phyloP scores from a whole-genome alignment of 257 asterid species.

The Lycium ferocissimum region DNA sequence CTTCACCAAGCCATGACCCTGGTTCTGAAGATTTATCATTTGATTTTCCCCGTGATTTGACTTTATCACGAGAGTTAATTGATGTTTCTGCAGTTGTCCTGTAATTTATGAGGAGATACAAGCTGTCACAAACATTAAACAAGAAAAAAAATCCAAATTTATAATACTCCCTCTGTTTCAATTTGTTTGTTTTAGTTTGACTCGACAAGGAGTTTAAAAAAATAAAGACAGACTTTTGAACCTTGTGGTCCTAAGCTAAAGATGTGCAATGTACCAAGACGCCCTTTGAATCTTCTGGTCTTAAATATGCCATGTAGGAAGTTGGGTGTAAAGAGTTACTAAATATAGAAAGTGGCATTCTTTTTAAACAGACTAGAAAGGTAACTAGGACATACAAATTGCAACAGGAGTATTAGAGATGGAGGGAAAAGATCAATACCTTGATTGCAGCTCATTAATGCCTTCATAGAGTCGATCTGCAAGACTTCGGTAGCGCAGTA shows the following conservation, averaged over 20 bases:
- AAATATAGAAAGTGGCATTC: too few species aligned
- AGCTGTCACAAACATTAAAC: constrained; percentile 29
- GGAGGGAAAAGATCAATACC: constrained; percentile 52
- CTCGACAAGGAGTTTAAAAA: too few species aligned
- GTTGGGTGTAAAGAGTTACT: too few species aligned
- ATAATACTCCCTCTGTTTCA: neutral
- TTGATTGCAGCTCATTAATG: constrained; percentile 86
- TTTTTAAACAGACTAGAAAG: too few species aligned
- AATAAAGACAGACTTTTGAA: too few species aligned
- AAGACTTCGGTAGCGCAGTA: constrained; percentile 79
- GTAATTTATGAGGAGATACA: constrained; percentile 39
- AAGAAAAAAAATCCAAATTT: constrained; percentile 20
- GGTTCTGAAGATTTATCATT: constrained; percentile 63
- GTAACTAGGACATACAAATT: too few species aligned
- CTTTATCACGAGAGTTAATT: constrained; percentile 53
- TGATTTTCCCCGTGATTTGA: constrained; percentile 55
- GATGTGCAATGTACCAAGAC: too few species aligned
- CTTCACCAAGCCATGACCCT: constrained; percentile 92
- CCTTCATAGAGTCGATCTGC: constrained; percentile 97
- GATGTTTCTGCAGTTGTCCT: constrained; percentile 62
- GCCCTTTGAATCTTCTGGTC: too few species aligned
- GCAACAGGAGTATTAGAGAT: neutral
- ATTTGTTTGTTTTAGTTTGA: too few species aligned
- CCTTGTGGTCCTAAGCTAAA: too few species aligned
- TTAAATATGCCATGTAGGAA: too few species aligned